phyloP scores from a whole-genome alignment of 2,329 filamentous ascomycete genomes.

The Aspergillus brasiliensis region DNA sequence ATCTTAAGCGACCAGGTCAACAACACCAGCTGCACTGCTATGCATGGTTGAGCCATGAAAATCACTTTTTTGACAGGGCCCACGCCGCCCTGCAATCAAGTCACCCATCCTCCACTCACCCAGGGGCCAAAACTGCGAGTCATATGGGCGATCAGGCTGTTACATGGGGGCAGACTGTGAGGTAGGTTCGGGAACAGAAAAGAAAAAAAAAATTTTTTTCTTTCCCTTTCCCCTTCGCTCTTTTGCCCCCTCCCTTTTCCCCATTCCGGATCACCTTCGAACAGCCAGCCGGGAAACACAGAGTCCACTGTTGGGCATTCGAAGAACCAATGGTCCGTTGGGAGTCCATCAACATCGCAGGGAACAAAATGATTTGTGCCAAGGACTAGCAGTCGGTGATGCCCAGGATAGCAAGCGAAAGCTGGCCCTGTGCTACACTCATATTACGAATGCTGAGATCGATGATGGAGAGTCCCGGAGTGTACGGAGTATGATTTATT shows the following conservation, averaged over 20 bases:
- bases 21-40: background rate
- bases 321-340: background rate
- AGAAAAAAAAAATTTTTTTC: background rate
- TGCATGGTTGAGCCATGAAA: slow-evolving; percentile 2
- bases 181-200: background rate
- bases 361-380: slow-evolving; percentile 7
- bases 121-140: slow-evolving; percentile 16
- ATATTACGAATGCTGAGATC: background rate
- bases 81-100: slow-evolving; percentile 20
- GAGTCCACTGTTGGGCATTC: slow-evolving; percentile 11
- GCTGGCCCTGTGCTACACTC: slow-evolving; percentile 9
- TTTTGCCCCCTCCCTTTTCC: slow-evolving; percentile 2
- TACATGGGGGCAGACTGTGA: slow-evolving; percentile 13
- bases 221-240: slow-evolving; percentile 5
- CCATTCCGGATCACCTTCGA: slow-evolving; percentile 8
- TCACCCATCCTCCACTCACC: background rate
- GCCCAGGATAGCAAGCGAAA: slow-evolving; percentile 11
- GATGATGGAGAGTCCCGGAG: background rate
- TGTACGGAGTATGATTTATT: background rate
- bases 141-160: slow-evolving; percentile 12
- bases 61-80: slow-evolving; percentile 14
- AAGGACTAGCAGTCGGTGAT: slow-evolving; percentile 17
- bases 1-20: background rate
- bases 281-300: slow-evolving; percentile 13
- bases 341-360: slow-evolving; percentile 11